Base-by-base conservation (phyloP, 768 basidiomycete genomes). In the Kwoniella bestiolae region DNA sequence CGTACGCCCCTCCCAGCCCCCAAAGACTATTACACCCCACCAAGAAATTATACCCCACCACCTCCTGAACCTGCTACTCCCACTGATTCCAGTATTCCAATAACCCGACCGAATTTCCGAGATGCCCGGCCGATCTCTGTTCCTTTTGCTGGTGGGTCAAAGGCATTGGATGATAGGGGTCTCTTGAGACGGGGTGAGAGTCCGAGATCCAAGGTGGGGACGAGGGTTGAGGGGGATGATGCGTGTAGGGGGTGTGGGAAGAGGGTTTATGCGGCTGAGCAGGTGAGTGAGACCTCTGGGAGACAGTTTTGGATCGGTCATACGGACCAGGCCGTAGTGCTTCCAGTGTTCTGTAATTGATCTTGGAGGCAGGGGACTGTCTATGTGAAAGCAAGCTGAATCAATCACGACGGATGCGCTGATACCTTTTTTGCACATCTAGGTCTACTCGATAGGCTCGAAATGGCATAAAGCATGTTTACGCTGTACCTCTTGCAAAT, bases 241-340 rank as follows among this genome's bases (percentile, higher is more conserved):
- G 34, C 57, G 41, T 78, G 77, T 66, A 62, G 64, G 45, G 71
- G 67, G 4, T 78, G 77, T 59, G 74, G 67, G 52, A 78, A 76
- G 65, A 72, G 74, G 59, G 77, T 78, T 3, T 78, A 78, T 63
- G 73, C 73, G 11, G 77, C 77, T 23, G 77, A 78, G 49, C 69
- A 72, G 69, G 67, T 74, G 58, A 53, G 71, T 66, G 31, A 8
- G n/a, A n/a, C n/a, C n/a, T n/a, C n/a, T n/a, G n/a, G n/a, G n/a
- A n/a, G n/a, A n/a, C n/a, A n/a, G n/a, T n/a, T n/a, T 3, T 28
- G n/a, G 14, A 4, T 56, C n/a, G 25, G 1, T 23, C 2, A 41
- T 41, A 18, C 12, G 34, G 38, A 41, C 18, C 12, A 11, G 38
- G 38, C 11, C 38, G 18, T 41, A 3, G 12, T 16, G 1, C 38